Evolutionary conservation across 78 protist species (phyloP), one percentile per base, ranked within the genome.

Genomic region (Mantamonas sphyraenae): DNA sequence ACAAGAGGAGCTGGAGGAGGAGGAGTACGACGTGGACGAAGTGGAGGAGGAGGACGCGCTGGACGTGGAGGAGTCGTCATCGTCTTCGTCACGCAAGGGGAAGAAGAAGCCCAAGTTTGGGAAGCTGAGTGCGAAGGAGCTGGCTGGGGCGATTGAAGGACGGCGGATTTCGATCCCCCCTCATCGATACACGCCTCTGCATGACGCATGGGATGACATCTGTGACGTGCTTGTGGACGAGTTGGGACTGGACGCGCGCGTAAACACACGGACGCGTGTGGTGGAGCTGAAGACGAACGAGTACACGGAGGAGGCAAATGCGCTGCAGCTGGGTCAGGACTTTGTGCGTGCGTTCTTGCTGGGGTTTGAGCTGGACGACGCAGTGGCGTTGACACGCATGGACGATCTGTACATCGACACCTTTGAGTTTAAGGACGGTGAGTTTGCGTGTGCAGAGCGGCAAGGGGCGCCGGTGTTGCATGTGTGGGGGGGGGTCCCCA

Each of bases 371-470:
- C 61, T 69, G 31, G 35, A 74, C 70, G 98, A 96, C 75, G 96
- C 98, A 4, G 57, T 95, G 34, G 99, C 99, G 26, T 39, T 97
- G 58, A 64, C 96, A 40, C 81, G 99, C 20, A 43, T 97, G 67
- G 99, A 97, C 45, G 98, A 97, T 42, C 80, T 97, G 40, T 94
- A 78, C 77, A 35, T 97, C 42, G 99, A 97, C 30, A 61, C 93
- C 4, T 97, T 97, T 60, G 92, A 92, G 57, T 83, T 97, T 31
- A 81, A 64, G 35, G 98, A 97, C 68, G 98, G 50, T 40, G 28
- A 0, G 53, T 50, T 24, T 19, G 19, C 65, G 64, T 45, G 33
- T 4, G 47, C 47, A 10, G 24, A 42, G 24, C 47, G 47, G 47
- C 10, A 10, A 7, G 24, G 47, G 47, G 47, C 10, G 24, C 47